phyloP scores from a whole-genome alignment of 495 filamentous ascomycete genomes.

The Chaetomium fimeti region DNA sequence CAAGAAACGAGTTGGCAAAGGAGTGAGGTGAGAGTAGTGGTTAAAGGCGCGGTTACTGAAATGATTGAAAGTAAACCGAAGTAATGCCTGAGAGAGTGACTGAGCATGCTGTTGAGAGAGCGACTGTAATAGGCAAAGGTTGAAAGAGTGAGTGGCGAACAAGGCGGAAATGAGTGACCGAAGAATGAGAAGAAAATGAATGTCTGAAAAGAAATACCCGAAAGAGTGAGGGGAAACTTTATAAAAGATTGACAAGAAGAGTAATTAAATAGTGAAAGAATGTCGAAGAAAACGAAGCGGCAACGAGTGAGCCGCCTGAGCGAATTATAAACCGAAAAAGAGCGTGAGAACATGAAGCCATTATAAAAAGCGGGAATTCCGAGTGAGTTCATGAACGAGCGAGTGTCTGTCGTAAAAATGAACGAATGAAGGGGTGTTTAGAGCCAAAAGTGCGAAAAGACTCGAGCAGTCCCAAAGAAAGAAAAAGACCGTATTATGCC shows the following conservation, averaged over 20 bases:
- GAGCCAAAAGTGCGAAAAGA: neutral
- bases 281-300: neutral
- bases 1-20: too few species aligned
- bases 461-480: neutral
- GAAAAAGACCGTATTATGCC: neutral
- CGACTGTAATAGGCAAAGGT: neutral
- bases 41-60: too few species aligned
- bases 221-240: too few species aligned
- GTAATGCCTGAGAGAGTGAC: neutral
- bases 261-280: neutral
- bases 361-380: neutral
- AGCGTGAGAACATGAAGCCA: neutral
- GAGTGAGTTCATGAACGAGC: neutral
- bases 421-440: neutral
- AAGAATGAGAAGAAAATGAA: neutral
- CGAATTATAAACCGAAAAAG: neutral
- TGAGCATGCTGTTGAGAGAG: neutral
- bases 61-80: neutral
- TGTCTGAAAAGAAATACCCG: too few species aligned
- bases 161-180: neutral
- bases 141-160: slow-evolving; percentile 2
- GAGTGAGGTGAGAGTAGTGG: too few species aligned
- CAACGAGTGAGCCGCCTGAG: neutral
- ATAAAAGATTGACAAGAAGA: too few species aligned
- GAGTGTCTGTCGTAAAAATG: neutral